phyloP scores from a whole-genome alignment of 2,329 filamentous ascomycete genomes.

The Venturiaceae sp. region DNA sequence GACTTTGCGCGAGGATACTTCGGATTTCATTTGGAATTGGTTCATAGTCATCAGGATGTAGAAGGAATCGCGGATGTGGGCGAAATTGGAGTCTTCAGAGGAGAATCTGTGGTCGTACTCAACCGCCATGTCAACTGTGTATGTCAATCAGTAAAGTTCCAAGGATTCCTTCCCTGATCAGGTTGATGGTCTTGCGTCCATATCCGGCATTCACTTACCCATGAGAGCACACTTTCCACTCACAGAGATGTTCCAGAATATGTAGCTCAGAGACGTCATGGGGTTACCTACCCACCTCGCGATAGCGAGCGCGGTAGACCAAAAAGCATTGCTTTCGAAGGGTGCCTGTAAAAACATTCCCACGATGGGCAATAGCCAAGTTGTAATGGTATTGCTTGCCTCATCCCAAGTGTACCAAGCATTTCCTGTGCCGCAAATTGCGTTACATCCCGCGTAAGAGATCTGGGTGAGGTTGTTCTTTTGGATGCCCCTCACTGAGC shows the following conservation, averaged over 20 bases:
- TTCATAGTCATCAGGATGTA: slow-evolving; percentile 10
- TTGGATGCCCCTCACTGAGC: slow-evolving; percentile 10
- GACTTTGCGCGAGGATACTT: slow-evolving; percentile 1
- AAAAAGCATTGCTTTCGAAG: slow-evolving; percentile 16
- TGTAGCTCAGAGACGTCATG: slow-evolving; percentile 19
- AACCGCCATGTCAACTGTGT: slow-evolving; percentile 8
- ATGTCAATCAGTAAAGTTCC: neutral
- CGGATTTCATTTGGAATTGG: slow-evolving; percentile 8
- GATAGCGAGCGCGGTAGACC: slow-evolving; percentile 11
- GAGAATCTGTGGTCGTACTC: slow-evolving; percentile 2
- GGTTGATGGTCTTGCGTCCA: neutral
- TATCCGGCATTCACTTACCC: neutral
- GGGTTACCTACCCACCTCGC: slow-evolving; percentile 20
- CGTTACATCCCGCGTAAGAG: slow-evolving; percentile 4
- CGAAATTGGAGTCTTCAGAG: slow-evolving; percentile 1
- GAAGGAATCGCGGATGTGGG: slow-evolving; percentile 9
- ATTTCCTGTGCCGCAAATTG: slow-evolving; percentile 12
- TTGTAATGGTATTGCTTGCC: slow-evolving; percentile 15
- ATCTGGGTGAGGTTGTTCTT: slow-evolving; percentile 6
- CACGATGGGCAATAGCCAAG: slow-evolving; percentile 16
- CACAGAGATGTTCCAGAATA: slow-evolving; percentile 23
- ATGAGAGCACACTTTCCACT: slow-evolving; percentile 19
- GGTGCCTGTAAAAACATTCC: slow-evolving; percentile 16
- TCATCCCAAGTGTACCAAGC: slow-evolving; percentile 14
- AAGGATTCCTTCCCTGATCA: neutral